A percentile compares a stretch with the other conserved stretches of the same genome.
These are phyloP conservation scores for Crepidotus variabilis DNA, from an alignment of 768 basidiomycete genomes.

Conservation along the genomic window DNA sequence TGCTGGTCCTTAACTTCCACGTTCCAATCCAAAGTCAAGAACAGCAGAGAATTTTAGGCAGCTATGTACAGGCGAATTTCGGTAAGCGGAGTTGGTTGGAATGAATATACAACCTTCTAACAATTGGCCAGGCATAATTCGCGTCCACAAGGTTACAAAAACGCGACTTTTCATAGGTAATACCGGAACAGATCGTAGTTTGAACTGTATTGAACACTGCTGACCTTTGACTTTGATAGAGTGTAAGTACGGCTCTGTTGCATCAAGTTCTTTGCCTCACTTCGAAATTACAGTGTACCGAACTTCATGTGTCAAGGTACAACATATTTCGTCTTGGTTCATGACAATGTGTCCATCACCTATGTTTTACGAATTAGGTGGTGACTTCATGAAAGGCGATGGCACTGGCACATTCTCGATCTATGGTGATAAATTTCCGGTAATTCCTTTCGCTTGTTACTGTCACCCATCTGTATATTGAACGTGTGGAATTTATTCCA, in stretches of 20 bases:
- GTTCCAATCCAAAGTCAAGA: constrained; percentile 35
- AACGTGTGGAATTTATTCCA: constrained; percentile 20
- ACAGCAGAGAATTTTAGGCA: constrained; percentile 99
- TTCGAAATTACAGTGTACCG: constrained; percentile 52
- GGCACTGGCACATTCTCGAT: constrained; percentile 97
- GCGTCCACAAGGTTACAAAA: constrained; percentile 88
- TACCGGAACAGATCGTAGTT: constrained; percentile 15
- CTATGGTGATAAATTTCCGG: constrained; percentile 91
- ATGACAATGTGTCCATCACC: background rate
- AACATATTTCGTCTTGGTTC: constrained; percentile 8
- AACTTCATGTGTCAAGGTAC: constrained; percentile 97
- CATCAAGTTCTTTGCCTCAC: constrained; percentile 10
- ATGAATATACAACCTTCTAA: constrained; percentile 4
- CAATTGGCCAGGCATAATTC: constrained; percentile 59
- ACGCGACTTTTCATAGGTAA: constrained; percentile 88
- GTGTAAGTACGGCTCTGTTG: background rate
- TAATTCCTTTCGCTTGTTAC: constrained; percentile 29
- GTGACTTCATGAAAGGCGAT: constrained; percentile 92
- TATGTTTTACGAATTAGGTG: constrained; percentile 44
- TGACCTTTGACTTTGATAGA: background rate
- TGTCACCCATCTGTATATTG: background rate
- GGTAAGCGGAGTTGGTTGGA: constrained; percentile 40
- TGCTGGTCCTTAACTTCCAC: background rate
- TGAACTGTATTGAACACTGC: background rate
- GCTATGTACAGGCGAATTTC: constrained; percentile 94